Conservation (phyloP, 495 filamentous ascomycete genomes). For the Rhypophila decipiens region DNA sequence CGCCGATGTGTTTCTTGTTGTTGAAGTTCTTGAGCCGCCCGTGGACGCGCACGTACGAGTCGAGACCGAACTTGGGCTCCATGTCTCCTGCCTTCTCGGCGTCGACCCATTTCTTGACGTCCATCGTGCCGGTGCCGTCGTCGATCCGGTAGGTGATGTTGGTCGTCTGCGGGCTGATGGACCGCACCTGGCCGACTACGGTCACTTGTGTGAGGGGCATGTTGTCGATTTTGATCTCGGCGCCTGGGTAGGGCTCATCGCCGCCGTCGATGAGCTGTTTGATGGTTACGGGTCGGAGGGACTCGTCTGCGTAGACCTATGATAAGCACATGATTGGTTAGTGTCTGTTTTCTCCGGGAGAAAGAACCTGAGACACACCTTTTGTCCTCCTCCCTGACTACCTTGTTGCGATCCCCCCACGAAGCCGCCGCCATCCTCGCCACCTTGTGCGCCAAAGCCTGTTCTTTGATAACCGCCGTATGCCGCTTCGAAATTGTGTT, state of each 20-base stretch:
- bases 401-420: slow-evolving; percentile 38
- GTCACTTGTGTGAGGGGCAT: slow-evolving; percentile 60
- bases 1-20: slow-evolving; percentile 70
- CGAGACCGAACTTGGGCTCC: slow-evolving; percentile 39
- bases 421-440: slow-evolving; percentile 42
- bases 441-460: slow-evolving; percentile 32
- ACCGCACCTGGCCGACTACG: slow-evolving; percentile 83
- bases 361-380: slow-evolving; percentile 8
- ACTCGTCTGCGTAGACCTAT: slow-evolving; percentile 48
- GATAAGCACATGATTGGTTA: not conserved
- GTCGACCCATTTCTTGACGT: slow-evolving; percentile 92
- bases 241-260: slow-evolving; percentile 62
- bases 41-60: slow-evolving; percentile 75
- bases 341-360: too few relatives aligned
- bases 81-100: slow-evolving; percentile 46
- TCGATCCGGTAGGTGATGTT: slow-evolving; percentile 90
- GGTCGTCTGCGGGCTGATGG: slow-evolving; percentile 77
- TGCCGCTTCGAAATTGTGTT: not conserved
- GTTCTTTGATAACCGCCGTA: slow-evolving; percentile 37
- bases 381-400: slow-evolving; percentile 29
- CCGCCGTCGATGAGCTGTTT: slow-evolving; percentile 87
- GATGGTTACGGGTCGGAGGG: slow-evolving; percentile 85
- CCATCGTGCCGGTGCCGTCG: slow-evolving; percentile 87
- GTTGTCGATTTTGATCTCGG: slow-evolving; percentile 70
- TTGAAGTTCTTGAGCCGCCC: slow-evolving; percentile 73